A percentile compares a stretch with the other conserved stretches of the same genome.
Evolutionary conservation across 331 rosid genomes (phyloP).

Genomic region (Stylosanthes scabra): DNA sequence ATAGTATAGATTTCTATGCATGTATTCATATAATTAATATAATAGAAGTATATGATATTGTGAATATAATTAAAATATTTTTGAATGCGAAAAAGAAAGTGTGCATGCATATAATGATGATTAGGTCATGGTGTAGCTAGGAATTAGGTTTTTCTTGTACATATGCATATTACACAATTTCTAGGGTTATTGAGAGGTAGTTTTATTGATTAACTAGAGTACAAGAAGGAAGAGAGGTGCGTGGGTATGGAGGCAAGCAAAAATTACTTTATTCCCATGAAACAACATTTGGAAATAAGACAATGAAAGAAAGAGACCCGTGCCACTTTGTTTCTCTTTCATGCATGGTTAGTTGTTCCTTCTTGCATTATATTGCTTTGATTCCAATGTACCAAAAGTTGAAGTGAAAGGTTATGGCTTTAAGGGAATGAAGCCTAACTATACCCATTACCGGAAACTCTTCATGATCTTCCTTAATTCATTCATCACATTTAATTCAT

Average conservation of each 20-base stretch:
- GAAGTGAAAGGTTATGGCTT: conserved; percentile 52
- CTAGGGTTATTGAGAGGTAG: conserved; percentile 27
- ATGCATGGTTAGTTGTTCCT: background rate
- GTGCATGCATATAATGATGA: background rate
- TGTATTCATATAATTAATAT: too few relatives aligned
- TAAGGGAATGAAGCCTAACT: conserved; percentile 58
- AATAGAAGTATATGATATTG: too few relatives aligned
- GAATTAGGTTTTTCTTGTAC: conserved; percentile 25
- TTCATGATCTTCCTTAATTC: conserved; percentile 52
- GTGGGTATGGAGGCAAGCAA: conserved; percentile 39
- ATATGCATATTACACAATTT: conserved; percentile 6
- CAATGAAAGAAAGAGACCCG: conserved; percentile 48
- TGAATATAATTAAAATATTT: too few relatives aligned
- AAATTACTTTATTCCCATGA: conserved; percentile 39
- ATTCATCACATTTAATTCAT: conserved; percentile 44
- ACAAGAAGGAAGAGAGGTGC: conserved; percentile 36
- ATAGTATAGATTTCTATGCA: too few relatives aligned
- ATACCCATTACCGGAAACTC: conserved; percentile 48
- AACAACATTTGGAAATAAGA: conserved; percentile 34
- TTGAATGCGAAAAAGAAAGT: too few relatives aligned
- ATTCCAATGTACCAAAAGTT: conserved; percentile 42
- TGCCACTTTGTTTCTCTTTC: conserved; percentile 47
- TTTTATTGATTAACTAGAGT: conserved; percentile 48
- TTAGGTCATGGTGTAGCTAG: background rate
- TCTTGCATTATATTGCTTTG: background rate